These are phyloP conservation scores for Venturia asperata DNA, from an alignment of 2,329 filamentous ascomycete species.

Conservation along the genomic window DNA sequence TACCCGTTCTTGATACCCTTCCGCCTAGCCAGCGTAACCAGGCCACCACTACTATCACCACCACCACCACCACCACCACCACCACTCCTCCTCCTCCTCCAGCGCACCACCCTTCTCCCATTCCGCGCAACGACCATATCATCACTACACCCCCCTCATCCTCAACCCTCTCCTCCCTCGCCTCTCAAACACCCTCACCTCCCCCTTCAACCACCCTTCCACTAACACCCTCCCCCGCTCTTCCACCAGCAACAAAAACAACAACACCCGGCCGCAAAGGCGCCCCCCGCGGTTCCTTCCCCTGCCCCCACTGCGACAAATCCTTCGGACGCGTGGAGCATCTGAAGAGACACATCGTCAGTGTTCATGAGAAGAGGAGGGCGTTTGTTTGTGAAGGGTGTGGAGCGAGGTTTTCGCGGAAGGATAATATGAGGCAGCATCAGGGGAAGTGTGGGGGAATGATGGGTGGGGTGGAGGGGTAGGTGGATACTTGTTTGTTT, in stretches of 20 bases:
- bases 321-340: constrained; percentile 3
- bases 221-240: too few relatives aligned
- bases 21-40: background rate
- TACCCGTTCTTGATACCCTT: background rate
- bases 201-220: background rate
- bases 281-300: background rate
- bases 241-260: too few relatives aligned
- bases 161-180: background rate
- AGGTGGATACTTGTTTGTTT: too few relatives aligned
- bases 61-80: background rate
- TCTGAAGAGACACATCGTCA: background rate
- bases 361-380: constrained; percentile 1
- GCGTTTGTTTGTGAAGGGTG: constrained; percentile 1
- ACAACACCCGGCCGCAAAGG: background rate
- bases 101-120: background rate
- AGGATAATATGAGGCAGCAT: constrained; percentile 13
- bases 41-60: background rate
- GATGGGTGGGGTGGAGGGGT: background rate
- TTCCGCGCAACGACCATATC: too few relatives aligned
- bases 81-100: too few relatives aligned
- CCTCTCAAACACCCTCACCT: background rate
- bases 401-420: background rate
- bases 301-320: background rate
- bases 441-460: constrained; percentile 8
- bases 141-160: background rate